Evolutionary conservation across 2,329 filamentous ascomycete species (phyloP).

Genomic region (Dendrostoma leiphaemia): DNA sequence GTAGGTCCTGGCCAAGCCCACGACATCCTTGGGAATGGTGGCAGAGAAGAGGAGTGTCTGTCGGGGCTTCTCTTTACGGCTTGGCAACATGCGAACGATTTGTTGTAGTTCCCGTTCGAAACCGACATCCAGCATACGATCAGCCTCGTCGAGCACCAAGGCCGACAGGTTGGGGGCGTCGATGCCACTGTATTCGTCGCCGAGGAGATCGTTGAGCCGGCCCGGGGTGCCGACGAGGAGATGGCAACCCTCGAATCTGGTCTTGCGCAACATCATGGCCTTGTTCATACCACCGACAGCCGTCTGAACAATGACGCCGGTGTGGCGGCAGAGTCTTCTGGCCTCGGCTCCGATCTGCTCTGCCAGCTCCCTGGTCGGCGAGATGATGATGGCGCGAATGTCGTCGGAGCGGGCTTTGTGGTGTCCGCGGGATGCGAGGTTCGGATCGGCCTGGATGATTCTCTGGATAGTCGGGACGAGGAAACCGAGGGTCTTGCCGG

Average conservation of each 20-base stretch:
- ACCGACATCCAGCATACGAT: slow-evolving; percentile 96
- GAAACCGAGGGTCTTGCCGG: slow-evolving; percentile 94
- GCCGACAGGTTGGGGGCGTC: slow-evolving; percentile 81
- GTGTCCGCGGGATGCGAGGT: slow-evolving; percentile 47
- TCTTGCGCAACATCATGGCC: slow-evolving; percentile 60
- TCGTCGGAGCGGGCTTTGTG: slow-evolving; percentile 46
- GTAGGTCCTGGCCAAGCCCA: slow-evolving; percentile 72
- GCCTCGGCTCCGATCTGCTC: slow-evolving; percentile 82
- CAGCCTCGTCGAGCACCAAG: slow-evolving; percentile 93
- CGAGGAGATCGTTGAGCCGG: slow-evolving; percentile 77
- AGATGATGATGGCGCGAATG: slow-evolving; percentile 70
- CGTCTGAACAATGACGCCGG: slow-evolving; percentile 64
- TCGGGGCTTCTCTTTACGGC: slow-evolving; percentile 60
- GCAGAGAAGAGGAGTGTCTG: slow-evolving; percentile 96
- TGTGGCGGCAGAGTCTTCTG: slow-evolving; percentile 60
- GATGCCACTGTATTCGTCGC: slow-evolving; percentile 62
- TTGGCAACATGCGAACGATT: slow-evolving; percentile 64
- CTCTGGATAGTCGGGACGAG: slow-evolving; percentile 81
- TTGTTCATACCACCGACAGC: slow-evolving; percentile 95
- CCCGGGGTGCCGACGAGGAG: slow-evolving; percentile 89
- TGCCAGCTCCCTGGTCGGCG: slow-evolving; percentile 77
- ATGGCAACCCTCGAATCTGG: slow-evolving; percentile 77
- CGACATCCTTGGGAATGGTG: slow-evolving; percentile 82
- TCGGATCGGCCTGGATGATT: slow-evolving; percentile 64
- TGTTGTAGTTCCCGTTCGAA: slow-evolving; percentile 65